Evolutionary conservation across 2,329 filamentous ascomycete genomes (phyloP).

Genomic region (Sarocladium strictum): DNA sequence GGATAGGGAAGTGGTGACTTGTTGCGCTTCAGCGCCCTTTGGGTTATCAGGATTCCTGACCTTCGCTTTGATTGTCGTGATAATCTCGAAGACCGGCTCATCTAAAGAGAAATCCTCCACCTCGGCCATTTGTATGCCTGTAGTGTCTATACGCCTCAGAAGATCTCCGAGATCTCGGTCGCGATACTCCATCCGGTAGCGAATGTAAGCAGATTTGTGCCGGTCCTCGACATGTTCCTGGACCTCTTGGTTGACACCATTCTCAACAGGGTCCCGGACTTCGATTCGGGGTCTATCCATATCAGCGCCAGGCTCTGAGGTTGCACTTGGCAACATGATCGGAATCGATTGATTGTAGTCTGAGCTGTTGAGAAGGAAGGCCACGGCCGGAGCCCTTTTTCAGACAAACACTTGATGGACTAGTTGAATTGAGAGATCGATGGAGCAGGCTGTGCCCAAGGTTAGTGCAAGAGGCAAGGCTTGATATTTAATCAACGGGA

Average conservation of each 20-base stretch:
- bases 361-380: too few species aligned
- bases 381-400: too few species aligned
- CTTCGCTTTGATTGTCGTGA: constrained; percentile 8
- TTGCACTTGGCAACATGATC: too few species aligned
- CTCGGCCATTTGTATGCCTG: not conserved
- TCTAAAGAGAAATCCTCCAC: not conserved
- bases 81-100: constrained; percentile 11
- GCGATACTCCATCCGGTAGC: constrained; percentile 16
- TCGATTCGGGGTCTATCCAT: too few species aligned
- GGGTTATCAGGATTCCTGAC: not conserved
- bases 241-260: not conserved
- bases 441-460: too few species aligned
- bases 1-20: not conserved
- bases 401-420: too few species aligned
- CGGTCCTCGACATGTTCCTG: not conserved
- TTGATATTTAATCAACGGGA: too few species aligned
- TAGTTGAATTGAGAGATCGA: too few species aligned
- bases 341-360: too few species aligned
- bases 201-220: not conserved
- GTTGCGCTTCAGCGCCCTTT: not conserved
- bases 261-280: not conserved
- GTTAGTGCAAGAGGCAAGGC: too few species aligned
- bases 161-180: constrained; percentile 13
- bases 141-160: not conserved
- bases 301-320: too few species aligned